phyloP scores from a whole-genome alignment of 2,329 filamentous ascomycete genomes.

The Fragosphaeria purpurea region DNA sequence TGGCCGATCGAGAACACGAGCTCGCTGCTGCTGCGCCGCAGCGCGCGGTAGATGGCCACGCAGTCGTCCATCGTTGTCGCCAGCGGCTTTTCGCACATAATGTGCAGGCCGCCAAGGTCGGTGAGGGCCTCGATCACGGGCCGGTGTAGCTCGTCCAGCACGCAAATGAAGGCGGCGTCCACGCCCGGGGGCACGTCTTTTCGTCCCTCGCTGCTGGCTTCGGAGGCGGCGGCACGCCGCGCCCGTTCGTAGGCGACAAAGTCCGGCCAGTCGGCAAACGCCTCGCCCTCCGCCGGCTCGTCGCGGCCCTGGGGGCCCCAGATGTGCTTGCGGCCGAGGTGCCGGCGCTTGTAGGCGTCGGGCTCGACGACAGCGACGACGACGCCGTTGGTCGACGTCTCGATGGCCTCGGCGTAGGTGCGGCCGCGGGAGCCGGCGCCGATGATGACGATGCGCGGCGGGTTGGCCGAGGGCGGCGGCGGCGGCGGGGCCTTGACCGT shows the following conservation, averaged over 20 bases:
- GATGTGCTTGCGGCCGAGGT: slow-evolving; percentile 62
- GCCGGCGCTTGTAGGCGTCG: slow-evolving; percentile 61
- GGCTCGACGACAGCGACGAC: slow-evolving; percentile 78
- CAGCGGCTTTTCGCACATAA: slow-evolving; percentile 93
- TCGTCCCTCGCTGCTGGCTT: slow-evolving; percentile 36
- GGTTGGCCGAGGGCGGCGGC: slow-evolving; percentile 34
- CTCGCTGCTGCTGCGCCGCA: slow-evolving; percentile 23
- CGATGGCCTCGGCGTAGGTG: slow-evolving; percentile 61
- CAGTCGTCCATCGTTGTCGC: slow-evolving; percentile 72
- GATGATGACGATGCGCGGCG: slow-evolving; percentile 65
- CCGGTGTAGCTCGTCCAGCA: slow-evolving; percentile 80
- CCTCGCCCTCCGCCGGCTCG: slow-evolving; percentile 47
- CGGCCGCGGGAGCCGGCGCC: slow-evolving; percentile 73
- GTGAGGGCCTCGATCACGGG: slow-evolving; percentile 69
- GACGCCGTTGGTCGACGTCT: slow-evolving; percentile 53
- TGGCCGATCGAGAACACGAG: slow-evolving; percentile 82
- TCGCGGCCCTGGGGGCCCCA: slow-evolving; percentile 42
- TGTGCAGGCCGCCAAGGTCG: slow-evolving; percentile 57
- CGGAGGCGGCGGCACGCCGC: slow-evolving; percentile 36
- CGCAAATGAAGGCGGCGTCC: slow-evolving; percentile 54
- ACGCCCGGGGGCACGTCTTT: slow-evolving; percentile 39
- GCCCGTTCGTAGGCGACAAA: slow-evolving; percentile 63
- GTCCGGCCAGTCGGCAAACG: slow-evolving; percentile 63
- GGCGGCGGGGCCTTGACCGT: slow-evolving; percentile 22
- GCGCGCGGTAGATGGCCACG: slow-evolving; percentile 57